These are phyloP conservation scores for Trichosporon ovoides DNA, from an alignment of 1,284 basidiomycete species.

Conservation along the genomic window DNA sequence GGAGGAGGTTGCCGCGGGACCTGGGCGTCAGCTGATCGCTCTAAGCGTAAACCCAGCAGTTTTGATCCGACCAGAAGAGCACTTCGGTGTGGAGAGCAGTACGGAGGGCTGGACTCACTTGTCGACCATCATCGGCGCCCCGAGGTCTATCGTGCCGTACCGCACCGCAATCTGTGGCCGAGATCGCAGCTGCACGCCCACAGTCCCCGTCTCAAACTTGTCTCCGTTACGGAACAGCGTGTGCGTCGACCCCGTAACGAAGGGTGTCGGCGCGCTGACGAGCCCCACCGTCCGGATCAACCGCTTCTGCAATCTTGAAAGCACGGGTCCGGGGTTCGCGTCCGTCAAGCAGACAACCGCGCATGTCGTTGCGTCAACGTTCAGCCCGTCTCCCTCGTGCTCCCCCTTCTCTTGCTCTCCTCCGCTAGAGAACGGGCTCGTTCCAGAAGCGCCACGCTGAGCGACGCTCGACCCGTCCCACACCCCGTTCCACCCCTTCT, in stretches of 20 bases:
- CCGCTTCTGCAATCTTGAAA: constrained; percentile 2
- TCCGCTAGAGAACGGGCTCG: too few relatives aligned
- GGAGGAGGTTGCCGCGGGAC: constrained; percentile 69
- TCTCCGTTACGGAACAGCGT: constrained; percentile 63
- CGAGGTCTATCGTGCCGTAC: constrained; percentile 59
- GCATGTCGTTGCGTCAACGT: neutral
- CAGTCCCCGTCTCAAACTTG: constrained; percentile 62
- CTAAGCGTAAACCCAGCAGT: too few relatives aligned
- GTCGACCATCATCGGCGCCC: constrained; percentile 56
- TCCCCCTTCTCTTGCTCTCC: neutral
- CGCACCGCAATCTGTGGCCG: constrained; percentile 43
- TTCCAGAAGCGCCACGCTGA: neutral
- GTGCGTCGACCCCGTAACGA: constrained; percentile 71
- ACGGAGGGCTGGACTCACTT: constrained; percentile 48
- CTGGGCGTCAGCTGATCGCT: constrained; percentile 9
- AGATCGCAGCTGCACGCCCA: constrained; percentile 61
- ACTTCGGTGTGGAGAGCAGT: too few relatives aligned
- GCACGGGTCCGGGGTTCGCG: constrained; percentile 29
- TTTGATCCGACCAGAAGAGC: too few relatives aligned
- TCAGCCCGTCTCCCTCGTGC: neutral
- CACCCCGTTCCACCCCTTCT: constrained; percentile 27
- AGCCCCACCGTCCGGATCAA: constrained; percentile 59
- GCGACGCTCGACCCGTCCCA: constrained; percentile 21
- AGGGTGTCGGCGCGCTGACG: constrained; percentile 72
- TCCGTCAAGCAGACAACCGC: constrained; percentile 34